Evolutionary conservation across 139 green algal genomes (phyloP), one percentile per base, ranked within the genome.

Genomic region (Spirogloea muscicola): DNA sequence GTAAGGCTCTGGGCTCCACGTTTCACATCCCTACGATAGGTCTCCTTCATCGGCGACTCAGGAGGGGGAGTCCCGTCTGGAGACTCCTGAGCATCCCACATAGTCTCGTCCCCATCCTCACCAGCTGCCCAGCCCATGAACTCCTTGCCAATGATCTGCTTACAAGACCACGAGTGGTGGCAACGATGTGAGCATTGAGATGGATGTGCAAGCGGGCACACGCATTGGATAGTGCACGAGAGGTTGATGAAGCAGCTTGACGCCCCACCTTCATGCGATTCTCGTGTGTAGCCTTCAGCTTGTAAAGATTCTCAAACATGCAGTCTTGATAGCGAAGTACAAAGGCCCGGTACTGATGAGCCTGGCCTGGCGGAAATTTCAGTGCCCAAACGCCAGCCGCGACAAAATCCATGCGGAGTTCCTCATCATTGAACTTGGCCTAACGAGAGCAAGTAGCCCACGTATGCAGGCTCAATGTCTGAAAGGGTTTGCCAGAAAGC

Each of bases 291-390:
- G 86, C 81, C 42, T 91, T 70, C 40, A 88, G 33, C 1, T 85
- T 85, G 70, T 88, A 93, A 1, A 71, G 88, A 78, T 97, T 97
- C 43, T 94, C 86, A 81, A 97, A 97, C 27, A 91, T 60, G 40
- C 77, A 81, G 55, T 82, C 72, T n/a, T 90, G 84, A 37, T 84
- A 78, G 29, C 85, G 37, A 16, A 3, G 7, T 29, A 7, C 16
- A 49, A 82, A 82, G 33, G 62, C 68, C 18, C n/a, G 4, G 38
- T 63, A 79, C 2, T 73, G 36, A 16, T 25, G 36, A 37, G 31
- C 18, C 1, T 29, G 18, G 3, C 58, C 39, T n/a, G n/a, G n/a
- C n/a, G n/a, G n/a, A 38, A 79, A 80, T 9, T 46, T 41, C 21
- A 80, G n/a, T 13, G 72, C 72, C 64, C 64, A 77, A 18, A 77